Conservation (phyloP, 768 basidiomycete species). For the Trametes cubensis region DNA sequence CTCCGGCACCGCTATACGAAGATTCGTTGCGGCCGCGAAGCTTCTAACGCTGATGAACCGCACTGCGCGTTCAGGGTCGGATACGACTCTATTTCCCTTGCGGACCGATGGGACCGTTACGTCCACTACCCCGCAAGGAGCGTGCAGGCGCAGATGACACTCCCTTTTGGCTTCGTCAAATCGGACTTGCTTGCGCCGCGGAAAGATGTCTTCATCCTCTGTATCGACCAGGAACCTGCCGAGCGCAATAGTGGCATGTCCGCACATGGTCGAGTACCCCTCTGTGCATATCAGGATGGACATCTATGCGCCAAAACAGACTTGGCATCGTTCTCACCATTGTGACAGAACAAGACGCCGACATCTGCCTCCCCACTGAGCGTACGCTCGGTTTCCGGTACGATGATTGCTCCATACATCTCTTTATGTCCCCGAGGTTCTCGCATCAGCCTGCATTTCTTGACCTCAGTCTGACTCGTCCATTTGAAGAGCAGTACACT, state of each 20-base stretch:
- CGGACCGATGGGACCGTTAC: conserved; percentile 35
- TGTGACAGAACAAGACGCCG: conserved; percentile 47
- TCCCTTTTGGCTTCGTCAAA: conserved; percentile 27
- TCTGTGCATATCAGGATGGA: conserved; percentile 28
- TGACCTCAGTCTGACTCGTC: neutral
- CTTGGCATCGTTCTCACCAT: conserved; percentile 32
- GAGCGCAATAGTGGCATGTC: conserved; percentile 45
- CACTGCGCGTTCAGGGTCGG: conserved; percentile 37
- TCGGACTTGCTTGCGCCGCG: conserved; percentile 31
- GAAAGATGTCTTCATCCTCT: conserved; percentile 37
- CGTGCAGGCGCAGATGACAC: conserved; percentile 38
- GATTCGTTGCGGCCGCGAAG: conserved; percentile 35
- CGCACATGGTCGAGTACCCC: conserved; percentile 48
- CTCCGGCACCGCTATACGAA: conserved; percentile 36
- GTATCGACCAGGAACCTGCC: conserved; percentile 45
- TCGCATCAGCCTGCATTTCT: conserved; percentile 36
- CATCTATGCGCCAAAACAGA: neutral
- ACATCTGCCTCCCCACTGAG: conserved; percentile 40
- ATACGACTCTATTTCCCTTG: conserved; percentile 23
- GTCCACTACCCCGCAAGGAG: conserved; percentile 43
- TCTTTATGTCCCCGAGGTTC: conserved; percentile 44
- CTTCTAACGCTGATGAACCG: conserved; percentile 41
- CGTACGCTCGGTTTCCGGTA: conserved; percentile 41
- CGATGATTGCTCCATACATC: conserved; percentile 46
- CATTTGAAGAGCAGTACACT: neutral